Evolutionary conservation across 805 yeast genomes (phyloP), one percentile per base, ranked within the genome.

Genomic region (Ogataea trehaloabstinens): DNA sequence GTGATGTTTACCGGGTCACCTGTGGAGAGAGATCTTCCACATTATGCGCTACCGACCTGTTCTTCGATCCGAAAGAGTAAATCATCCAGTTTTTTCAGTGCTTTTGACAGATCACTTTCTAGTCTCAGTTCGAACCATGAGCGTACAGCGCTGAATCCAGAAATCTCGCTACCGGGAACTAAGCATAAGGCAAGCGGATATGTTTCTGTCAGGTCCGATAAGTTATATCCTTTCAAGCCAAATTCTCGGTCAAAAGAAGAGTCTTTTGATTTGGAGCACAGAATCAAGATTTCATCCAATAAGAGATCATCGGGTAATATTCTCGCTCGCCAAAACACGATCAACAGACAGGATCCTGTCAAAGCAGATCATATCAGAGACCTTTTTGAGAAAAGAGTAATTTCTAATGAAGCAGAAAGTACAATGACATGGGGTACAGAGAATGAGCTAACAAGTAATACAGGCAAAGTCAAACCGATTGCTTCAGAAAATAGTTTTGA

Each of bases 1-100:
- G 39, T 40, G 48, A 42, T 36, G 13, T 37, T 40, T 5, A 44
- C 41, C 15, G 22, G 13, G 19, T 17, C 33, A 8, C 12, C 10
- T 17, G 15, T 38, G 10, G 43, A 40, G 10, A 40, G 31, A 15
- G 44, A 43, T 6, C 42, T 40, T 7, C 56, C 56, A 4, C 56
- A 51, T 40, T 51, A 51, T 41, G 56, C 56, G 8, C 44, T 44
- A 6, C 56, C 56, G 13, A 51, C 56, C 3, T 42, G 43, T 35
- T 41, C 56, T 2, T 51, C 52, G 8, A 45, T 49, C 28, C 31
- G 50, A 24, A 51, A 48, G 13, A 42, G 48, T 35, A 51, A 42
- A 31, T 19, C 49, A 3, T 29, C 41, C 19, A 34, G 48, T 35
- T 12, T 24, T 37, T 34, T 33, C 35, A 27, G 20, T 34, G 20